A percentile compares a stretch with the other conserved stretches of the same genome.
phyloP scores from a whole-genome alignment of 1,139 yeast genomes.

The Yamadazyma buinensis region DNA sequence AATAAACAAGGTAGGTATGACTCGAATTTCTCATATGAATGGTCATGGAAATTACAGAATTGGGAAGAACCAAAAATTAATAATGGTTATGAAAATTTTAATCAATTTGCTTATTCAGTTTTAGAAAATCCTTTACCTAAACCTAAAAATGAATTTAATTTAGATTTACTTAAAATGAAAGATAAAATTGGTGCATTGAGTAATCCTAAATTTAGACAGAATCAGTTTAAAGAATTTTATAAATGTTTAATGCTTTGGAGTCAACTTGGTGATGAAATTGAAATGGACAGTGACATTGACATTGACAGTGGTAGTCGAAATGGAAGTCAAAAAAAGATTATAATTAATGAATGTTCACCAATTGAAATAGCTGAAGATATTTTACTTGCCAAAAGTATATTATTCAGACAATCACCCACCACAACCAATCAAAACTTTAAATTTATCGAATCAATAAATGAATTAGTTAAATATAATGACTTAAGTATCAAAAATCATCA shows the following conservation, averaged over 20 bases:
- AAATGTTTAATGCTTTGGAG: neutral
- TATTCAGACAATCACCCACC: too few relatives aligned
- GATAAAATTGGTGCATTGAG: neutral
- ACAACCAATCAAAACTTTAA: too few relatives aligned
- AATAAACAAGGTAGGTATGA: conserved; percentile 1
- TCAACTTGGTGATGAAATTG: conserved; percentile 1
- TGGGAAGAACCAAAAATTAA: conserved; percentile 86
- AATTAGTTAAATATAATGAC: conserved; percentile 38
- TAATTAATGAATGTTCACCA: neutral
- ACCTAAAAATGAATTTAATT: too few relatives aligned
- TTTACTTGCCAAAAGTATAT: conserved; percentile 7
- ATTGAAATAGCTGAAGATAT: conserved; percentile 8
- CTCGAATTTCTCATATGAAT: conserved; percentile 25
- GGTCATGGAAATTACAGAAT: conserved; percentile 68
- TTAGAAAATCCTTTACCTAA: conserved; percentile 51
- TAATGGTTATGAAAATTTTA: too few relatives aligned
- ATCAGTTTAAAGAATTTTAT: conserved; percentile 1
- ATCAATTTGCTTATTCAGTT: conserved; percentile 44
- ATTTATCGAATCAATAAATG: conserved; percentile 29
- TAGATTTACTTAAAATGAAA: conserved; percentile 1
- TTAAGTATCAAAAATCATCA: conserved; percentile 32
- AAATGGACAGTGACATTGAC: neutral
- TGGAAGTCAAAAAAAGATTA: too few relatives aligned
- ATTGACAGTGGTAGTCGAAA: too few relatives aligned
- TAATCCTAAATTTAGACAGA: conserved; percentile 3